These are phyloP conservation scores for California macrophylla DNA, from an alignment of 441 rosid genomes.

Conservation along the genomic window DNA sequence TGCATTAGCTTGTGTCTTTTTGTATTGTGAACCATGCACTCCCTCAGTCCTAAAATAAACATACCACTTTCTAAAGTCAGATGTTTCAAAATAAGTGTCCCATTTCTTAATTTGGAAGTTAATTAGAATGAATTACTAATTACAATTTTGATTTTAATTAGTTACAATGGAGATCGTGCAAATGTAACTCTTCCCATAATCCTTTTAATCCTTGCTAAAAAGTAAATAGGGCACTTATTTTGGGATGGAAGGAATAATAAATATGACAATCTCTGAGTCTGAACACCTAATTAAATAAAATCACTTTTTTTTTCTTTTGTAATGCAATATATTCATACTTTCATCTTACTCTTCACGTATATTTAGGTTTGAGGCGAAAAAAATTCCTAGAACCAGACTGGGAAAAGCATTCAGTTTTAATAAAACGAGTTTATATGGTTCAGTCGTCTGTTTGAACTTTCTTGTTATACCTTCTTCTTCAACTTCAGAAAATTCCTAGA, in stretches of 20 bases:
- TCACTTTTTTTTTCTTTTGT: not conserved
- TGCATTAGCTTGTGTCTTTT: too few species aligned
- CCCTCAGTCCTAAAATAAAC: not conserved
- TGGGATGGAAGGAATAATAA: too few species aligned
- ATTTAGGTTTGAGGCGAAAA: not conserved
- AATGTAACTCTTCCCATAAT: not conserved
- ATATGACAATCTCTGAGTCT: too few species aligned
- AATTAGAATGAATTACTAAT: not conserved
- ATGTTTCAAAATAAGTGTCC: too few species aligned
- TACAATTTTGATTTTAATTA: not conserved
- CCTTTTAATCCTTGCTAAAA: not conserved
- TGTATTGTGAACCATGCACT: too few species aligned
- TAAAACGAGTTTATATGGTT: not conserved
- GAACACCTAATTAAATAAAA: too few species aligned
- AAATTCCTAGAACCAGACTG: not conserved
- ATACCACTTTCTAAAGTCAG: too few species aligned
- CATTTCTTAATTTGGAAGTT: too few species aligned
- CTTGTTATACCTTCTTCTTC: not conserved
- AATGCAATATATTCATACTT: not conserved
- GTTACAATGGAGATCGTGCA: not conserved
- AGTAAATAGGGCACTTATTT: not conserved
- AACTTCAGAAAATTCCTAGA: not conserved
- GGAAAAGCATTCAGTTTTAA: not conserved
- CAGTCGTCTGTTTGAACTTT: not conserved
- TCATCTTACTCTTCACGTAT: not conserved